Percentiles rank a stretch among this genome's conserved stretches.
These are phyloP conservation scores for Hymenoscyphus occultus DNA, from an alignment of 2,329 filamentous ascomycete species.

Conservation along the genomic window DNA sequence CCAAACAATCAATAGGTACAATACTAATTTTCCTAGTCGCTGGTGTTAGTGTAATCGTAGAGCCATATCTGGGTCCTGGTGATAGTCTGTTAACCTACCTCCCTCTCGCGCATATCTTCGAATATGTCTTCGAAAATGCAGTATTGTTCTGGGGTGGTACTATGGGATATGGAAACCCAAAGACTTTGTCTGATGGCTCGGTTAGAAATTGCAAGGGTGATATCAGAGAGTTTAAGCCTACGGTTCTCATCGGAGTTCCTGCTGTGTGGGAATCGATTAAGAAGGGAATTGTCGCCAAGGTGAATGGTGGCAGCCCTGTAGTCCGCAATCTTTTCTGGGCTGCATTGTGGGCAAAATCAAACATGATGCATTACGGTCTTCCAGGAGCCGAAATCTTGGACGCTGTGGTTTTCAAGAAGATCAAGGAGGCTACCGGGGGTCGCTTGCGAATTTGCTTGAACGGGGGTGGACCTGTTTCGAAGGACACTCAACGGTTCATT, in stretches of 20 bases:
- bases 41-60: slow-evolving; percentile 75
- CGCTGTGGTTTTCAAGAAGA: slow-evolving; percentile 82
- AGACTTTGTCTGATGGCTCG: slow-evolving; percentile 81
- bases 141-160: slow-evolving; percentile 86
- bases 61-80: slow-evolving; percentile 70
- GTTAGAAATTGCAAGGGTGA: slow-evolving; percentile 90
- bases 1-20: slow-evolving; percentile 44
- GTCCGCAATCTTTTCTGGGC: slow-evolving; percentile 75
- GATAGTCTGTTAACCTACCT: slow-evolving; percentile 88
- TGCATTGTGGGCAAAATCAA: slow-evolving; percentile 57
- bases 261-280: slow-evolving; percentile 97
- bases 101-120: slow-evolving; percentile 91
- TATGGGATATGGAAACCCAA: slow-evolving; percentile 88
- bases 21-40: slow-evolving; percentile 53
- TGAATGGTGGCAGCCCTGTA: slow-evolving; percentile 68
- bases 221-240: slow-evolving; percentile 87
- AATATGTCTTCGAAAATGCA: slow-evolving; percentile 92
- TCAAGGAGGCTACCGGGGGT: slow-evolving; percentile 87
- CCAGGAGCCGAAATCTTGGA: slow-evolving; percentile 72
- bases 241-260: slow-evolving; percentile 88
- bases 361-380: slow-evolving; percentile 56
- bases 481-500: slow-evolving; percentile 85
- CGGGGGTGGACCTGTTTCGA: slow-evolving; percentile 85
- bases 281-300: slow-evolving; percentile 76
- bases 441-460: slow-evolving; percentile 88